Evolutionary conservation across 331 rosid genomes (phyloP).

Genomic region (Arachis monticola): DNA sequence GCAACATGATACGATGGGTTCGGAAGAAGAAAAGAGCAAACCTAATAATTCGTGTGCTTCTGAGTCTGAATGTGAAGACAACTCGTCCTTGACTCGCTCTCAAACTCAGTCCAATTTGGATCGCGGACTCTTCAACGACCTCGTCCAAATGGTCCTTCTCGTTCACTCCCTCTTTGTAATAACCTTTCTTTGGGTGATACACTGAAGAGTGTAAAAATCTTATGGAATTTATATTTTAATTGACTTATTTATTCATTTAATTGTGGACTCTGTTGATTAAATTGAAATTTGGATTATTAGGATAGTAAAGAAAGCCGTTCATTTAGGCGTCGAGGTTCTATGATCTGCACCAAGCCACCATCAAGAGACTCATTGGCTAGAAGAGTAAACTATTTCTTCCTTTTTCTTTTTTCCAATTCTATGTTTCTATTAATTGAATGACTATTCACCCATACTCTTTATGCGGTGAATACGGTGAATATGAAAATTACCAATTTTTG

Average conservation of each 20-base stretch:
- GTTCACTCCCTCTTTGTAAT: constrained; percentile 83
- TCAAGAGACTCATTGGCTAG: constrained; percentile 61
- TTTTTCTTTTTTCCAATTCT: not conserved
- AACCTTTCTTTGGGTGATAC: not conserved
- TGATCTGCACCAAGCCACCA: constrained; percentile 79
- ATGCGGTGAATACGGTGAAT: too few relatives aligned
- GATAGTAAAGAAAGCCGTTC: constrained; percentile 69
- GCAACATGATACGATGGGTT: constrained; percentile 57
- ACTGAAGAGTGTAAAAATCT: not conserved
- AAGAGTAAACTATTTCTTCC: constrained; percentile 48
- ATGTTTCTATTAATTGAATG: not conserved
- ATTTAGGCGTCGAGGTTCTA: constrained; percentile 69
- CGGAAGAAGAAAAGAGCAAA: constrained; percentile 60
- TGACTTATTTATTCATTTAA: not conserved
- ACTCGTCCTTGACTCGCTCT: constrained; percentile 41
- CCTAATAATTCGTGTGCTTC: constrained; percentile 59
- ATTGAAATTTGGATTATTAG: constrained; percentile 45
- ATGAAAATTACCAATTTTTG: too few relatives aligned
- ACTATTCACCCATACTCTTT: too few relatives aligned
- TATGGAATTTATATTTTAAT: not conserved
- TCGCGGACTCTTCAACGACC: constrained; percentile 69
- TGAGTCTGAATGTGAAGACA: constrained; percentile 39
- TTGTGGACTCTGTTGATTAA: constrained; percentile 9
- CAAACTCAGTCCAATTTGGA: constrained; percentile 47
- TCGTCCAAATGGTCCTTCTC: constrained; percentile 76